phyloP scores from a whole-genome alignment of 2,329 filamentous ascomycete species.

The Aspergillus felis region DNA sequence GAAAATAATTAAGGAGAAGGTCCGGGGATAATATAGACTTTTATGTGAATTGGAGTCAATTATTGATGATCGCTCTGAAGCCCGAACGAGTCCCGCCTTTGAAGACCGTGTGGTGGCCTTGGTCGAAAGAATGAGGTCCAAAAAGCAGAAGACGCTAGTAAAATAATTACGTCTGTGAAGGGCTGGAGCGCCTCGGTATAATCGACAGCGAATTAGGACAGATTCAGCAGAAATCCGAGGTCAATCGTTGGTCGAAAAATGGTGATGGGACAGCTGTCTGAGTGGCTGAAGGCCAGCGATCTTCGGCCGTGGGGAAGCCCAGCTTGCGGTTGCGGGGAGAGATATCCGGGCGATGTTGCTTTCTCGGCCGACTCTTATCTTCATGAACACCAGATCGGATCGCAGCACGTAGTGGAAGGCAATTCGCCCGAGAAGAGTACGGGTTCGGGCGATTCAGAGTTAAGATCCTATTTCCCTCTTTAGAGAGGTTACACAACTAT shows the following conservation, averaged over 20 bases:
- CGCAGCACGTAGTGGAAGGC: not conserved
- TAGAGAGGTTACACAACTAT: no score
- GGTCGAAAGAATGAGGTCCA: not conserved
- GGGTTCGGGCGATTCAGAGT: no score
- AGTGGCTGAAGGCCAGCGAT: not conserved
- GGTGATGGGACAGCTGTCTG: not conserved
- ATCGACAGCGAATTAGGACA: constrained; percentile 13
- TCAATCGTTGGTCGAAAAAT: constrained; percentile 5
- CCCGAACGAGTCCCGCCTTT: not conserved
- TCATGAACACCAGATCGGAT: not conserved
- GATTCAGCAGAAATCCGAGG: constrained; percentile 7
- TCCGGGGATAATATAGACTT: not conserved
- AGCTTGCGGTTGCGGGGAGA: not conserved
- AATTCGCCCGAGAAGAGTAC: not conserved
- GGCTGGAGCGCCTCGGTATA: constrained; percentile 19
- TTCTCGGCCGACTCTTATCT: not conserved
- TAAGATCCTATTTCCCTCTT: no score
- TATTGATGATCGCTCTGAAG: not conserved
- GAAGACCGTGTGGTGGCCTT: not conserved
- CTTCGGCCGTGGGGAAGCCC: not conserved
- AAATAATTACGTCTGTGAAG: not conserved
- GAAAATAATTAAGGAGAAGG: not conserved
- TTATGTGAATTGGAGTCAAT: not conserved
- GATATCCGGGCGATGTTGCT: not conserved
- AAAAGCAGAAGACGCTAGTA: not conserved